A percentile compares a stretch with the other conserved stretches of the same genome.
These are phyloP conservation scores for Fagopyrum tataricum DNA, from an alignment of 148 eudicot species.

Conservation along the genomic window DNA sequence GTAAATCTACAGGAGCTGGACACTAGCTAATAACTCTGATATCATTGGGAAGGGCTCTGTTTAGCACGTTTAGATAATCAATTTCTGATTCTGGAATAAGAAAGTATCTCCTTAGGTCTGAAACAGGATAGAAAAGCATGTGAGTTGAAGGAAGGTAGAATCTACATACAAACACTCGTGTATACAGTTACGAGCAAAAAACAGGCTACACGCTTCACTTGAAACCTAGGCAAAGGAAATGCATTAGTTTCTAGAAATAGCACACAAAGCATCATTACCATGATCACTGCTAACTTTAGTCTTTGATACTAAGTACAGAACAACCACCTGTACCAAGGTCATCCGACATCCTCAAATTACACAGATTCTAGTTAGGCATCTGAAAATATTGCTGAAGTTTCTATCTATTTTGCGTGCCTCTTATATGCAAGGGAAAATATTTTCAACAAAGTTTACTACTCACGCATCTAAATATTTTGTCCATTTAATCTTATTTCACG, in stretches of 20 bases:
- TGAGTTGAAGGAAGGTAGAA: not conserved
- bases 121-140: not conserved
- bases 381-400: too few relatives aligned
- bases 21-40: conserved; percentile 83
- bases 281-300: conserved; percentile 23
- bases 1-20: conserved; percentile 70
- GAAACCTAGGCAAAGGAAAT: not conserved
- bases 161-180: not conserved
- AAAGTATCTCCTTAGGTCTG: not conserved
- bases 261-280: conserved; percentile 23
- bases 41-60: conserved; percentile 78
- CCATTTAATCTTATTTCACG: too few relatives aligned
- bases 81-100: conserved; percentile 54
- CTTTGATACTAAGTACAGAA: conserved; percentile 64
- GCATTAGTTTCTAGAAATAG: not conserved
- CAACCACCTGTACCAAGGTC: conserved; percentile 60
- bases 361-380: not conserved
- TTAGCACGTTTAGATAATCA: conserved; percentile 69
- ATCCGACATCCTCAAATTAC: conserved; percentile 2
- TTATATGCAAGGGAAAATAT: too few relatives aligned
- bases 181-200: not conserved
- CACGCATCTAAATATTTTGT: too few relatives aligned
- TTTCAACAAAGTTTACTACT: too few relatives aligned
- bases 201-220: not conserved
- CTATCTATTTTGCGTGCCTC: too few relatives aligned